A percentile compares a stretch with the other conserved stretches of the same genome.
These are phyloP conservation scores for Marasmius fiardii DNA, from an alignment of 1,284 basidiomycete species.

Conservation along the genomic window DNA sequence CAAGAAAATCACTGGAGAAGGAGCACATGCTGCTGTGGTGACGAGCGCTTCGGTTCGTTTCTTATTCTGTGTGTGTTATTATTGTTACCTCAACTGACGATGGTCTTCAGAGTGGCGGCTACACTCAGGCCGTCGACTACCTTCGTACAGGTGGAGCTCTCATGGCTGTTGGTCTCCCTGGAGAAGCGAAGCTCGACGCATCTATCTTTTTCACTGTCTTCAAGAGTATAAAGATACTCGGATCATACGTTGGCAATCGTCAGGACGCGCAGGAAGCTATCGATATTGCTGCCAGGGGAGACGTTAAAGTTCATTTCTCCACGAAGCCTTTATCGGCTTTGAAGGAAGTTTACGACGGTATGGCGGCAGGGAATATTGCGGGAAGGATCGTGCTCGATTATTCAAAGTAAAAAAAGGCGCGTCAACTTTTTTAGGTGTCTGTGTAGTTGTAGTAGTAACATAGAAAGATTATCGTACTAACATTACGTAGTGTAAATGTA, in stretches of 20 bases:
- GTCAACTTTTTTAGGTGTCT: too few species aligned
- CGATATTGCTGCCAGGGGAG: slow-evolving; percentile 64
- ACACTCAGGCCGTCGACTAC: slow-evolving; percentile 71
- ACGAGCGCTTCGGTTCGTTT: slow-evolving; percentile 49
- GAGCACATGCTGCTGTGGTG: slow-evolving; percentile 75
- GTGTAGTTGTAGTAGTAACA: too few species aligned
- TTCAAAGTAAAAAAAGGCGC: slow-evolving; percentile 6
- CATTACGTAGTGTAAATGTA: too few species aligned
- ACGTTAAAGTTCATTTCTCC: slow-evolving; percentile 58
- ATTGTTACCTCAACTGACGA: not conserved
- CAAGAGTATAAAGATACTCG: slow-evolving; percentile 66
- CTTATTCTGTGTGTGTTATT: not conserved
- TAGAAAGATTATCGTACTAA: too few species aligned
- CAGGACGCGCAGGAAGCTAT: slow-evolving; percentile 76
- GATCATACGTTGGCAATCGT: slow-evolving; percentile 75
- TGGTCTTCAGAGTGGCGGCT: slow-evolving; percentile 46
- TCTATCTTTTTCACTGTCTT: slow-evolving; percentile 78
- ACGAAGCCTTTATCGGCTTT: slow-evolving; percentile 53
- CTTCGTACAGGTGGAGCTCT: slow-evolving; percentile 61
- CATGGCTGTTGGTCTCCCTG: slow-evolving; percentile 76
- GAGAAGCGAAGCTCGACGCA: slow-evolving; percentile 53
- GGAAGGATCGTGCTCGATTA: slow-evolving; percentile 9
- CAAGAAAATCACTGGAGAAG: slow-evolving; percentile 62
- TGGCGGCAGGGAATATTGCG: slow-evolving; percentile 12
- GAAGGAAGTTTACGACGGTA: slow-evolving; percentile 8